These are phyloP conservation scores for Bothriochloa decipiens DNA, from an alignment of 176 grass and related monocot genomes.

Conservation along the genomic window DNA sequence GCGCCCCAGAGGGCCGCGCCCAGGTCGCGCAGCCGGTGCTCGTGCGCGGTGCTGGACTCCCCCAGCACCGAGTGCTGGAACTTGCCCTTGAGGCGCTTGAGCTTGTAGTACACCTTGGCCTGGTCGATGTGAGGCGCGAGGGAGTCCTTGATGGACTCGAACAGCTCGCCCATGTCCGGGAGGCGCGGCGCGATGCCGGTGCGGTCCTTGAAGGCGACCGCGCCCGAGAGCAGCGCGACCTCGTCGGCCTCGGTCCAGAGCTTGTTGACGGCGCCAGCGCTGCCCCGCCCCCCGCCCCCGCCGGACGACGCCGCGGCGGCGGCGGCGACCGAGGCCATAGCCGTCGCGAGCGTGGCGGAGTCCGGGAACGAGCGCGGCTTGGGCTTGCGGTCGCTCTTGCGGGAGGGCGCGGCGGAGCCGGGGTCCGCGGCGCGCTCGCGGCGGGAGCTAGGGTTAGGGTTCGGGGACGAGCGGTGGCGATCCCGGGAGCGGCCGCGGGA, in stretches of 20 bases:
- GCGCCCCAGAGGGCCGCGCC: conserved; percentile 57
- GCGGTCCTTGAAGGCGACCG: conserved; percentile 51
- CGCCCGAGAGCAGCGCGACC: conserved; percentile 59
- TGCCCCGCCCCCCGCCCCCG: conserved; percentile 3
- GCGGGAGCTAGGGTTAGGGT: conserved; percentile 50
- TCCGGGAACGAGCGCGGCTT: conserved; percentile 31
- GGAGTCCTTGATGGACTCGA: conserved; percentile 47
- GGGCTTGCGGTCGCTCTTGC: conserved; percentile 44
- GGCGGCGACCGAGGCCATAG: background rate
- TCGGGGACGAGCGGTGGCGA: conserved; percentile 34
- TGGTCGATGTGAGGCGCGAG: conserved; percentile 55
- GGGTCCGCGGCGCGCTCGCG: conserved; percentile 4
- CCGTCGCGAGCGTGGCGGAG: conserved; percentile 41
- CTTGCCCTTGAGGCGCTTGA: conserved; percentile 91
- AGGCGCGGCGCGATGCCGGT: conserved; percentile 55
- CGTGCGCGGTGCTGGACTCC: conserved; percentile 46
- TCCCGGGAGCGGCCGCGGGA: conserved; percentile 24
- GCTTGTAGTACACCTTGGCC: conserved; percentile 82
- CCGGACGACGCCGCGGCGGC: background rate
- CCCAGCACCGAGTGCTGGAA: conserved; percentile 40
- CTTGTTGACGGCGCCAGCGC: conserved; percentile 36
- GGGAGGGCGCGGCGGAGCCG: conserved; percentile 17
- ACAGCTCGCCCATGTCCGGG: conserved; percentile 53
- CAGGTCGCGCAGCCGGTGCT: conserved; percentile 57
- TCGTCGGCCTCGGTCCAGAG: conserved; percentile 75